phyloP scores from a whole-genome alignment of 805 yeast species.

The Wickerhamiella allomyrinae region DNA sequence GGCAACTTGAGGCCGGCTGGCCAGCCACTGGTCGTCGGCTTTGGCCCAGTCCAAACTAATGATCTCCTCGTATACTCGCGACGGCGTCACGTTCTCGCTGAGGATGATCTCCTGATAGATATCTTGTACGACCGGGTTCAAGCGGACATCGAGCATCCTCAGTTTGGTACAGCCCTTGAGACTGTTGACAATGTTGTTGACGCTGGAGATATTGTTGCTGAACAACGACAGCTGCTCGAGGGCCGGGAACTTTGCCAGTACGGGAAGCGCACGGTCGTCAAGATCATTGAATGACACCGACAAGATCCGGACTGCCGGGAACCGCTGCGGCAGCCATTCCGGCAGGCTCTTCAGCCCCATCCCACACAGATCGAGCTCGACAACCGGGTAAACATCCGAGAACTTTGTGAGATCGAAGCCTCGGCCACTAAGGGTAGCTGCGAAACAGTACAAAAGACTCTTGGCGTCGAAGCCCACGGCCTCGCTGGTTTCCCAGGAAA shows the following conservation, averaged over 20 bases:
- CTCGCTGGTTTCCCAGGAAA: slow-evolving; percentile 14
- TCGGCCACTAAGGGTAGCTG: slow-evolving; percentile 10
- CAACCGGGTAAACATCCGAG: slow-evolving; percentile 10
- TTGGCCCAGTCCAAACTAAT: slow-evolving; percentile 5
- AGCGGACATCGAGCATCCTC: slow-evolving; percentile 15
- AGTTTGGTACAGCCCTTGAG: slow-evolving; percentile 4
- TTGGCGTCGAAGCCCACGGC: slow-evolving; percentile 4
- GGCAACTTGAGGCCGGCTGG: neutral
- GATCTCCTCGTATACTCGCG: slow-evolving; percentile 4
- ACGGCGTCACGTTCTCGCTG: slow-evolving; percentile 2
- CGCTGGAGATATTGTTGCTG: slow-evolving; percentile 10
- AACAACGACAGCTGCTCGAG: slow-evolving; percentile 15
- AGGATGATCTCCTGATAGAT: slow-evolving; percentile 5
- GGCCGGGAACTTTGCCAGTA: slow-evolving; percentile 7
- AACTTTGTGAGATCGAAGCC: slow-evolving; percentile 3
- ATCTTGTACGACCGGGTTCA: slow-evolving; percentile 4
- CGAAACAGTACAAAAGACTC: slow-evolving; percentile 8
- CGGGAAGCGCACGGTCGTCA: slow-evolving; percentile 5
- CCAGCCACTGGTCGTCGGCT: slow-evolving; percentile 3
- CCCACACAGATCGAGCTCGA: slow-evolving; percentile 14
- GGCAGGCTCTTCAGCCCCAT: slow-evolving; percentile 13
- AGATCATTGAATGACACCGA: slow-evolving; percentile 17
- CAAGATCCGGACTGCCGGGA: slow-evolving; percentile 14
- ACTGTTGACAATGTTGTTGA: slow-evolving; percentile 3
- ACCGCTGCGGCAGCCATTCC: slow-evolving; percentile 7